phyloP scores from a whole-genome alignment of 2,329 filamentous ascomycete species.

The Chrysoporthe cubensis region DNA sequence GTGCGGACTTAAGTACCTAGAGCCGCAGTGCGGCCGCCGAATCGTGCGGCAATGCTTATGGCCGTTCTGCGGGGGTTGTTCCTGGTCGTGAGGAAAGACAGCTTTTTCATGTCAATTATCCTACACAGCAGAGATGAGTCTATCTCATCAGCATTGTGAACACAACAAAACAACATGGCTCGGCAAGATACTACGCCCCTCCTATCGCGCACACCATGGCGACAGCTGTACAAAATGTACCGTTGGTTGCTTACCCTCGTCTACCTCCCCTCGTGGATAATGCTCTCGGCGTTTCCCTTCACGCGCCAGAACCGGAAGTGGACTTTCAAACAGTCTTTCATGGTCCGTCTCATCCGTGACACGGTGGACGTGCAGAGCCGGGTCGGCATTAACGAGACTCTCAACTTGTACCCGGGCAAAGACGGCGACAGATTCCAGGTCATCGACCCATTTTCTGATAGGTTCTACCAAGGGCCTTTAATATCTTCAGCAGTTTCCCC shows the following conservation, averaged over 20 bases:
- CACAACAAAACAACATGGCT: too few relatives aligned
- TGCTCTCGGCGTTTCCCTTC: background rate
- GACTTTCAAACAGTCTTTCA: background rate
- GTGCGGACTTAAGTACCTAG: too few relatives aligned
- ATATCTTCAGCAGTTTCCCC: background rate
- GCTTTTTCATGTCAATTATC: too few relatives aligned
- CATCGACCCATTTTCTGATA: background rate
- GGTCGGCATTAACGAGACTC: background rate
- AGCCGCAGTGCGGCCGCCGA: too few relatives aligned
- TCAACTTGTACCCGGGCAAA: background rate
- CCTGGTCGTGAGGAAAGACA: too few relatives aligned
- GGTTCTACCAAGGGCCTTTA: background rate
- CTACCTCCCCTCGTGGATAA: background rate
- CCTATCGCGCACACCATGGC: background rate
- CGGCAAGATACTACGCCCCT: too few relatives aligned
- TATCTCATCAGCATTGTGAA: too few relatives aligned
- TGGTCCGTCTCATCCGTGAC: background rate
- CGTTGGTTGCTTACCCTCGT: too few relatives aligned
- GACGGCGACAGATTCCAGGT: background rate
- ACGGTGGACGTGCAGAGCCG: background rate
- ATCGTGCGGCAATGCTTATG: too few relatives aligned
- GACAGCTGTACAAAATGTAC: background rate
- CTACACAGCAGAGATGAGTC: too few relatives aligned
- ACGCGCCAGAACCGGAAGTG: background rate
- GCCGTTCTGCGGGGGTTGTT: too few relatives aligned